Evolutionary conservation across 345 rosid species (phyloP).

Genomic region (Hibiscus trionum): DNA sequence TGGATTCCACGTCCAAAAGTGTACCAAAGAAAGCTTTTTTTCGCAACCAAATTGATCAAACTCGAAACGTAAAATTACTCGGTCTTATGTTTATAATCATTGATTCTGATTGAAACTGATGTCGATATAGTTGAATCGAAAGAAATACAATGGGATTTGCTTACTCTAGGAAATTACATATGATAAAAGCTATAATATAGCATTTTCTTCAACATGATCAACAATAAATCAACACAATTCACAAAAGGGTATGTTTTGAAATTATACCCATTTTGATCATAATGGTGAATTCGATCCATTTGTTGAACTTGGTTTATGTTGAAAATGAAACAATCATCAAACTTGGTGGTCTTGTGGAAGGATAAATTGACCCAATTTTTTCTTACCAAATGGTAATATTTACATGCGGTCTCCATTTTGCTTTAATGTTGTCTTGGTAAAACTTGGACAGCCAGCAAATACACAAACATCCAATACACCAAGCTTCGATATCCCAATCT

Average conservation of each 20-base stretch:
- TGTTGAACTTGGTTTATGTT: neutral
- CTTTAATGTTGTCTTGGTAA: conserved; percentile 44
- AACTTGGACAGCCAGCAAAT: conserved; percentile 55
- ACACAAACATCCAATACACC: conserved; percentile 55
- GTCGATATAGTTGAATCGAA: neutral
- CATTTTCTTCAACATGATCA: neutral
- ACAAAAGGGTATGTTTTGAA: conserved; percentile 2
- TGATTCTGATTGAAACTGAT: neutral
- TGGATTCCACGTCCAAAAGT: conserved; percentile 98
- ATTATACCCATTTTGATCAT: neutral
- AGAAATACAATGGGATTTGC: neutral
- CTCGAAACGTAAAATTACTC: too few species aligned
- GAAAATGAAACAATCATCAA: neutral
- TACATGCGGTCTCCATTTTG: conserved; percentile 18
- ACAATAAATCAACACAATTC: neutral
- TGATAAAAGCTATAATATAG: neutral
- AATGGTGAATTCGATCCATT: neutral
- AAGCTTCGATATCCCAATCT: conserved; percentile 48
- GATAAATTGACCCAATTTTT: neutral
- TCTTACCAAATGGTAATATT: neutral
- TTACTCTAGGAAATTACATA: neutral
- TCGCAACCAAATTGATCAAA: conserved; percentile 20
- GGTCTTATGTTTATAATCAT: too few species aligned
- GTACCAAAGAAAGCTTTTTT: conserved; percentile 29
- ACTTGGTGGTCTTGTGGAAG: neutral